Base-by-base conservation (phyloP, 139 green algal genomes). In the Spirogloea muscicola region DNA sequence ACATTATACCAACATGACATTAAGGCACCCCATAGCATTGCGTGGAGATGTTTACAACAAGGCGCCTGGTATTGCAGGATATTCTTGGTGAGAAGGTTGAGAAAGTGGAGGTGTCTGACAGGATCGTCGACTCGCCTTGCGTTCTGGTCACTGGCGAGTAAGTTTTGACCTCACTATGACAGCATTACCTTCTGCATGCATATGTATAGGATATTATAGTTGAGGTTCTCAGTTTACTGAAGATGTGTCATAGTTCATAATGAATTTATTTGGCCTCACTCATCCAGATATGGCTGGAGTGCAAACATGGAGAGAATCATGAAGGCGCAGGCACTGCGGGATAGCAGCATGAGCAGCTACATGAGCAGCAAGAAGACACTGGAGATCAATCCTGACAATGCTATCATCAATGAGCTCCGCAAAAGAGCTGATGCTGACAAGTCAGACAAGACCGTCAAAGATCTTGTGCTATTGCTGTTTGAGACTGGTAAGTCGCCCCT, bases 241-340 rank as follows among this genome's bases (percentile, higher is more conserved):
- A 25, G 43, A 51, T 51, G 10, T 51, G 10, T 16, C 10, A 51
- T 51, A 16, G 43, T 51, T 10, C 43, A 51, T 51, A 16, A 25
- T 51, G 43, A 10, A 25, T 51, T 16, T 16, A 25, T 10, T 51
- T 25, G 43, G 13, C 16, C 43, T 16, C 43, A 10, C 16, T 51
- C 43, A 10, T 25, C 43, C 16, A 51, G 10, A 16, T 99, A 99
- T 77, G 95, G 95, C 72, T 99, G 95, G 95, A 89, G 62, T 31
- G 95, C 95, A 59, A 99, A 99, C 92, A 98, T 99, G 95, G 95
- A 99, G 89, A 90, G 95, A 68, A 99, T 99, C 88, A 99, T 99
- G 95, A 96, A 96, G 87, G 95, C 95, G 7, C 75, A 96, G 86
- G 95, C 95, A 3, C 86, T 99, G 69, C 85, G 93, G n/a, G 94